phyloP scores from a whole-genome alignment of 345 rosid genomes.

The Syzygium grande region DNA sequence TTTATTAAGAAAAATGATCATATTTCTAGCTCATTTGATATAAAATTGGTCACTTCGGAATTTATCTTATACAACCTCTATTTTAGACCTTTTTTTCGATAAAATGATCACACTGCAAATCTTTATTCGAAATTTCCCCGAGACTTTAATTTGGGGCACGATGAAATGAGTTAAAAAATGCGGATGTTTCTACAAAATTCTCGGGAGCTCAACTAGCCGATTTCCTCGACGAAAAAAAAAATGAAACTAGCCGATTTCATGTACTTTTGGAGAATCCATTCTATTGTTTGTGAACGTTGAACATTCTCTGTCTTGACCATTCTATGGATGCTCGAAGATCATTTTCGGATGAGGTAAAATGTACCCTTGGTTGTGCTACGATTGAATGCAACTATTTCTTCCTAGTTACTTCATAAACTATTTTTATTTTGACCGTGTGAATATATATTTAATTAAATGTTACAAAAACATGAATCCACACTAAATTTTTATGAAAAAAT shows the following conservation, averaged over 20 bases:
- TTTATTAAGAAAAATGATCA: fast-evolving
- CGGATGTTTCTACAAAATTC: neutral
- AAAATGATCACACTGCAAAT: neutral
- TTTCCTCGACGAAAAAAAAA: neutral
- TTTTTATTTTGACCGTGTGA: neutral
- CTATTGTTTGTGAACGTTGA: neutral
- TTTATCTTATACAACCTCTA: neutral
- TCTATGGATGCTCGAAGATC: neutral
- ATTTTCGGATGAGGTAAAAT: neutral
- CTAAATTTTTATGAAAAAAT: neutral
- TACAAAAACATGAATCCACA: neutral
- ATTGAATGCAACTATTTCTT: neutral
- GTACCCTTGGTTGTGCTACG: neutral
- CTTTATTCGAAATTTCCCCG: neutral
- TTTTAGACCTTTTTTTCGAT: neutral
- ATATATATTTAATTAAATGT: neutral
- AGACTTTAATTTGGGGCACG: neutral
- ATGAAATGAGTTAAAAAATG: neutral
- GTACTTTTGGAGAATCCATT: neutral
- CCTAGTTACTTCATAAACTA: neutral
- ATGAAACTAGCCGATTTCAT: neutral
- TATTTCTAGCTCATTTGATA: neutral
- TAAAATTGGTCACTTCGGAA: fast-evolving
- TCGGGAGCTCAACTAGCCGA: neutral
- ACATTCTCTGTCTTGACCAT: neutral